Conservation (phyloP, 208 protist species). For the Porcisia hertigi region DNA sequence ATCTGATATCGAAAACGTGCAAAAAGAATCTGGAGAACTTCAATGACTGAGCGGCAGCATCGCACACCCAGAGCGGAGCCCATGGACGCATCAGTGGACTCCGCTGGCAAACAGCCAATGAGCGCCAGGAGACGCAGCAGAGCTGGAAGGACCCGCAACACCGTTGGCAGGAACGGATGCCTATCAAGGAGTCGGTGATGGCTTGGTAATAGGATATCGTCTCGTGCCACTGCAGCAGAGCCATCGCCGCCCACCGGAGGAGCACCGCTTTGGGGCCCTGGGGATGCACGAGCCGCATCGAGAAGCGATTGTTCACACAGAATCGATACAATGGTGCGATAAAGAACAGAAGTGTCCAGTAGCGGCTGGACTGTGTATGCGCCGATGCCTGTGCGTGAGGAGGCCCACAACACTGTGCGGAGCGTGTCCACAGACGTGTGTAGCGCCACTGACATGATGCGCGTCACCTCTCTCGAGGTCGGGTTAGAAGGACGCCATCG, state of each 20-base stretch:
- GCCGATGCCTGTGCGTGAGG: constrained; percentile 34
- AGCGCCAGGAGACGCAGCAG: constrained; percentile 11
- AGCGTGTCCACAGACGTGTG: constrained; percentile 35
- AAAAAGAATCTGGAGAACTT: constrained; percentile 33
- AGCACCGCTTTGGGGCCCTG: no score
- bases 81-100: background rate
- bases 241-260: background rate
- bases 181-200: constrained; percentile 12
- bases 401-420: constrained; percentile 26
- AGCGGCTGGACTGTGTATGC: constrained; percentile 31
- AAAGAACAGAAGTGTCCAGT: constrained; percentile 21
- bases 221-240: background rate
- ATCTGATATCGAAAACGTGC: constrained; percentile 20
- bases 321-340: constrained; percentile 14
- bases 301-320: constrained; percentile 45
- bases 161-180: constrained; percentile 20
- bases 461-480: constrained; percentile 29
- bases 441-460: constrained; percentile 31
- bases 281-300: background rate
- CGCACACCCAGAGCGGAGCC: background rate
- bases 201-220: constrained; percentile 15
- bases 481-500: constrained; percentile 44
- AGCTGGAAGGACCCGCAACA: constrained; percentile 3
- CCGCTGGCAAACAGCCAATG: constrained; percentile 4
- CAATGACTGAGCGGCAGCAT: constrained; percentile 24